Percentiles rank a stretch among this genome's conserved stretches.
Evolutionary conservation across 176 grass and related monocot species (phyloP).

Genomic region (Musa schizocarpa): DNA sequence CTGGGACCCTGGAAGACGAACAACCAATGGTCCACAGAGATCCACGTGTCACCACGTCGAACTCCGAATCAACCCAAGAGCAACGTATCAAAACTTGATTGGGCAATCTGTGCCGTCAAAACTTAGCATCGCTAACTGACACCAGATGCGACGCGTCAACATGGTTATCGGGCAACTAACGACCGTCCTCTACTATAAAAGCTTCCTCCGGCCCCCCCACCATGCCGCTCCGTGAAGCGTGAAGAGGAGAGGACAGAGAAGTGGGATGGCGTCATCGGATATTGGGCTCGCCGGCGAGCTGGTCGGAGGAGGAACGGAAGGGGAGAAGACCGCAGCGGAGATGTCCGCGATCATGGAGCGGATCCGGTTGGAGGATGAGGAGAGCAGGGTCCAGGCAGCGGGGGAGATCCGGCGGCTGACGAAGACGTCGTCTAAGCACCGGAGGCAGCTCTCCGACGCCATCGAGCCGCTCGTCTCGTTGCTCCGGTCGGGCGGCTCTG

Average conservation of each 20-base stretch:
- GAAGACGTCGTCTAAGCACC: slow-evolving; percentile 50
- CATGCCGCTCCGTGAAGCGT: neutral
- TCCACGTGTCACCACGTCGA: no score
- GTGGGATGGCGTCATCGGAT: slow-evolving; percentile 38
- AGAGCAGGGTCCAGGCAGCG: slow-evolving; percentile 38
- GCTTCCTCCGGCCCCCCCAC: neutral
- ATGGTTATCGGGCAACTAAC: neutral
- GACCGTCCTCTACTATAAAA: neutral
- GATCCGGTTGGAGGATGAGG: slow-evolving; percentile 24
- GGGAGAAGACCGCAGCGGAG: neutral
- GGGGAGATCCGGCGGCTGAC: slow-evolving; percentile 78
- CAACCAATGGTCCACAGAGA: no score
- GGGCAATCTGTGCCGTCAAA: neutral
- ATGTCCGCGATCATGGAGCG: slow-evolving; percentile 3
- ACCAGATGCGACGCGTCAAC: neutral
- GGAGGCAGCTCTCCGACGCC: slow-evolving; percentile 49
- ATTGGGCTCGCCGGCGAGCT: slow-evolving; percentile 31
- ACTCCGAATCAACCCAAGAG: neutral
- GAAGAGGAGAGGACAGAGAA: neutral
- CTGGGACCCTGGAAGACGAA: no score
- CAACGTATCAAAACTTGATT: neutral
- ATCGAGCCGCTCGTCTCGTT: slow-evolving; percentile 74
- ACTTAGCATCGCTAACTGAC: neutral
- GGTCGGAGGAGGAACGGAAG: slow-evolving; percentile 4
- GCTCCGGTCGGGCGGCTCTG: slow-evolving; percentile 34